phyloP scores from a whole-genome alignment of 1,284 basidiomycete species.

The Coniferiporia sulphurascens region DNA sequence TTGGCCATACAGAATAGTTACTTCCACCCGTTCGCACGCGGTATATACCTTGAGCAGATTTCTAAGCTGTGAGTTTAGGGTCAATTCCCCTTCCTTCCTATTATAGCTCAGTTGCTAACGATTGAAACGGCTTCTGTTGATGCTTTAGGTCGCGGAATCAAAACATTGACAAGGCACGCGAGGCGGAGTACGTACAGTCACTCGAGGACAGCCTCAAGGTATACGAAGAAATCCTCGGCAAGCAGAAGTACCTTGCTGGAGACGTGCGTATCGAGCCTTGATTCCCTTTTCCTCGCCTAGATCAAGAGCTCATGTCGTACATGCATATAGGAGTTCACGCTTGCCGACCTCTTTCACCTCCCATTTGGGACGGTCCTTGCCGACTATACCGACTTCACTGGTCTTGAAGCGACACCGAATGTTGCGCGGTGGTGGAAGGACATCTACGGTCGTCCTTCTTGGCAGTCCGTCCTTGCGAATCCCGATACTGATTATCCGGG shows the following conservation, averaged over 20 bases:
- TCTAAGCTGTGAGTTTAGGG: not conserved
- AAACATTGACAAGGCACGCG: slow-evolving; percentile 25
- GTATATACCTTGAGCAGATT: slow-evolving; percentile 37
- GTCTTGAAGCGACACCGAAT: slow-evolving; percentile 1
- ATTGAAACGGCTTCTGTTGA: no score
- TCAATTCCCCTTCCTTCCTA: not conserved
- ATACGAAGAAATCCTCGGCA: slow-evolving; percentile 43
- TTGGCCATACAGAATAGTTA: slow-evolving; percentile 31
- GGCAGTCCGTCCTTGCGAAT: not conserved
- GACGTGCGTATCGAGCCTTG: slow-evolving; percentile 27
- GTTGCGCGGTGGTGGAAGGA: slow-evolving; percentile 22
- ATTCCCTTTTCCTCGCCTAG: not conserved
- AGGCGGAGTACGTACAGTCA: slow-evolving; percentile 22
- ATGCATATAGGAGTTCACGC: slow-evolving; percentile 8
- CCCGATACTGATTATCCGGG: no score
- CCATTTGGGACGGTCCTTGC: slow-evolving; percentile 5
- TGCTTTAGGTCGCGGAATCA: not conserved
- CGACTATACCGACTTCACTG: not conserved
- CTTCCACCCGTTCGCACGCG: slow-evolving; percentile 42
- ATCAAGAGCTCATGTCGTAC: not conserved
- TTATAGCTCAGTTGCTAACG: not conserved
- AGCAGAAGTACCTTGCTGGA: slow-evolving; percentile 44
- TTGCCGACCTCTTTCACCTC: slow-evolving; percentile 17
- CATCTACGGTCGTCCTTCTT: slow-evolving; percentile 8
- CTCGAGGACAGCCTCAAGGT: slow-evolving; percentile 36